phyloP scores from a whole-genome alignment of 192 early-diverging fungal genomes.

The Diversispora eburnea region DNA sequence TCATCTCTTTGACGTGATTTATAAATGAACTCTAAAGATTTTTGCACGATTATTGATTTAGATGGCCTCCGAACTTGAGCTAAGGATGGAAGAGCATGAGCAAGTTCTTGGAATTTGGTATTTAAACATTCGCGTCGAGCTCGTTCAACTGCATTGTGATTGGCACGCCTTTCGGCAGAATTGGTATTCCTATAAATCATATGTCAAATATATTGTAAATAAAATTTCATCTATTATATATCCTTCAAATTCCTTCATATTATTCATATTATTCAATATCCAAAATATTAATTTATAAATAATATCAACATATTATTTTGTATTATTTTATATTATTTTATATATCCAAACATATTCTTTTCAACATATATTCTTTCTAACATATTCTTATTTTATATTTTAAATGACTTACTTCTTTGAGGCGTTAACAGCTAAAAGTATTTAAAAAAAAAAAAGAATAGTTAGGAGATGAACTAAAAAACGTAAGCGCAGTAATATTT shows the following conservation, averaged over 20 bases:
- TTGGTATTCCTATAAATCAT: constrained; percentile 33
- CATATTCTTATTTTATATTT: neutral
- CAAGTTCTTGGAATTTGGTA: constrained; percentile 76
- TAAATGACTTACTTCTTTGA: constrained; percentile 18
- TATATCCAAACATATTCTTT: no score
- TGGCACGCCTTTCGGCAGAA: constrained; percentile 62
- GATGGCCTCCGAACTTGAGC: constrained; percentile 70
- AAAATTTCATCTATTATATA: neutral
- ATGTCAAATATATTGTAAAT: neutral
- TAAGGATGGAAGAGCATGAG: constrained; percentile 72
- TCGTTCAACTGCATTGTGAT: constrained; percentile 79
- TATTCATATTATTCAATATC: neutral
- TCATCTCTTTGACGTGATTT: constrained; percentile 35
- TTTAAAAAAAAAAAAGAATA: neutral
- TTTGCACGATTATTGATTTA: constrained; percentile 77
- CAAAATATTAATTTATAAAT: no score
- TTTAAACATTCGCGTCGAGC: constrained; percentile 78
- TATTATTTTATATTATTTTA: neutral
- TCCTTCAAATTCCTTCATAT: neutral
- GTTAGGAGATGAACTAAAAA: neutral
- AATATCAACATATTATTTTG: no score
- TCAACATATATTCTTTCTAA: neutral
- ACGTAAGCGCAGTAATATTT: neutral
- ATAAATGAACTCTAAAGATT: constrained; percentile 66
- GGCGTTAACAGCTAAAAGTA: neutral